Percentiles rank a stretch among this genome's conserved stretches.
phyloP scores from a whole-genome alignment of 768 basidiomycete genomes.

The Kwoniella botswanensis region DNA sequence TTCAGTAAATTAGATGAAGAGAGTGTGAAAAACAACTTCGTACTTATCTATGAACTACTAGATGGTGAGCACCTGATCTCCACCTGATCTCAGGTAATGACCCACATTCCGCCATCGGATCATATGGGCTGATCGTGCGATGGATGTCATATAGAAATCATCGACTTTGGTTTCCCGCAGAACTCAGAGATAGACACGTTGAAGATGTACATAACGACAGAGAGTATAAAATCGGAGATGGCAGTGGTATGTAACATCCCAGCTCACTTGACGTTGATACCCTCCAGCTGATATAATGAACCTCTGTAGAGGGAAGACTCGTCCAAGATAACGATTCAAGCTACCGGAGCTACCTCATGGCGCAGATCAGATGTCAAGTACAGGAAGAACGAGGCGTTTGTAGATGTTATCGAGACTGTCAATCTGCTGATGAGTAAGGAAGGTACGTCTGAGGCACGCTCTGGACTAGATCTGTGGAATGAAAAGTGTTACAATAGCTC shows the following conservation, averaged over 20 bases:
- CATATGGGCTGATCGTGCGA: neutral
- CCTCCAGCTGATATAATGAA: constrained; percentile 1
- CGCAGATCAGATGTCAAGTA: constrained; percentile 94
- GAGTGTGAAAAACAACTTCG: constrained; percentile 98
- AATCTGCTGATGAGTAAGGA: constrained; percentile 97
- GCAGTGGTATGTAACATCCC: constrained; percentile 68
- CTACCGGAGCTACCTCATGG: constrained; percentile 97
- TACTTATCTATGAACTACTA: constrained; percentile 94
- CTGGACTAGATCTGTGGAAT: too few species aligned
- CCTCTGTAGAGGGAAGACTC: constrained; percentile 78
- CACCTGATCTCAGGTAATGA: constrained; percentile 5
- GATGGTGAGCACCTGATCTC: constrained; percentile 69
- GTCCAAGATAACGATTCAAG: constrained; percentile 94
- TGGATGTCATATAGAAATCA: constrained; percentile 70
- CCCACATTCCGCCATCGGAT: neutral
- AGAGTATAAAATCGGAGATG: constrained; percentile 85
- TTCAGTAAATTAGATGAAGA: constrained; percentile 99
- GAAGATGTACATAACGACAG: constrained; percentile 97
- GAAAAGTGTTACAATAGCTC: too few species aligned
- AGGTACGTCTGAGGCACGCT: constrained; percentile 63
- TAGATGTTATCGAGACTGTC: constrained; percentile 97
- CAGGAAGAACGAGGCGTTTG: constrained; percentile 99
- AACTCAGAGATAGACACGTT: constrained; percentile 98
- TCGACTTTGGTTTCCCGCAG: constrained; percentile 98
- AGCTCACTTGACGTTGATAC: neutral